phyloP scores from a whole-genome alignment of 1,284 basidiomycete species.

The Tylopilus sp. region DNA sequence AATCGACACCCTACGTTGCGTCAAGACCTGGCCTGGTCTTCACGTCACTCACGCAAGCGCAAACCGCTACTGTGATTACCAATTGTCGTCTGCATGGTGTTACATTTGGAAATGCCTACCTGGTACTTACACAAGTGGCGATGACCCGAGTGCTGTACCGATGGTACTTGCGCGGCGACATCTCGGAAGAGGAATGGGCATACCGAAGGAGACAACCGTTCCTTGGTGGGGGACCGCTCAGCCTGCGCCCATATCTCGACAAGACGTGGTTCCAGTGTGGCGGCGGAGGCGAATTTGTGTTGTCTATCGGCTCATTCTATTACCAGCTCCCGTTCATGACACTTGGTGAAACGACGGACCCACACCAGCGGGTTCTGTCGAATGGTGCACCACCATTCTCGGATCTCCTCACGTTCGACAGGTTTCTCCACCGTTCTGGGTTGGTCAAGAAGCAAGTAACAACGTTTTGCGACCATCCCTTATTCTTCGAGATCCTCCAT shows the following conservation, averaged over 20 bases:
- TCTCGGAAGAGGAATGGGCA: conserved; percentile 51
- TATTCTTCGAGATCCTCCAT: conserved; percentile 44
- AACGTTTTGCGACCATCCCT: conserved; percentile 40
- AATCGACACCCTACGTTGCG: conserved; percentile 36
- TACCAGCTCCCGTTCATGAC: conserved; percentile 52
- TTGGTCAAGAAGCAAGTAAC: conserved; percentile 39
- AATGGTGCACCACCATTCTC: conserved; percentile 40
- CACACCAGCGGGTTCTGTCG: conserved; percentile 18
- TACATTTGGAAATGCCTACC: conserved; percentile 51
- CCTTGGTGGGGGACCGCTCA: conserved; percentile 45
- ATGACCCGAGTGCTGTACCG: conserved; percentile 50
- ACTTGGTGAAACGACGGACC: conserved; percentile 27
- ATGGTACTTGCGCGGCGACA: conserved; percentile 44
- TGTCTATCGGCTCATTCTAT: conserved; percentile 45
- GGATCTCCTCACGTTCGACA: conserved; percentile 40
- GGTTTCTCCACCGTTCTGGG: conserved; percentile 45
- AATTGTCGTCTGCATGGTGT: conserved; percentile 42
- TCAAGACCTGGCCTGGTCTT: conserved; percentile 33
- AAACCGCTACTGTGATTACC: conserved; percentile 31
- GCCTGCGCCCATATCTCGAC: conserved; percentile 51
- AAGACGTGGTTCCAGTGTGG: conserved; percentile 45
- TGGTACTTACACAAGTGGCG: conserved; percentile 51
- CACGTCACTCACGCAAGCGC: conserved; percentile 28
- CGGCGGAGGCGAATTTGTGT: conserved; percentile 42
- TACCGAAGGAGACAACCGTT: conserved; percentile 48